These are phyloP conservation scores for Coemansia sp. DNA, from an alignment of 192 early-diverging fungal genomes.

Conservation along the genomic window DNA sequence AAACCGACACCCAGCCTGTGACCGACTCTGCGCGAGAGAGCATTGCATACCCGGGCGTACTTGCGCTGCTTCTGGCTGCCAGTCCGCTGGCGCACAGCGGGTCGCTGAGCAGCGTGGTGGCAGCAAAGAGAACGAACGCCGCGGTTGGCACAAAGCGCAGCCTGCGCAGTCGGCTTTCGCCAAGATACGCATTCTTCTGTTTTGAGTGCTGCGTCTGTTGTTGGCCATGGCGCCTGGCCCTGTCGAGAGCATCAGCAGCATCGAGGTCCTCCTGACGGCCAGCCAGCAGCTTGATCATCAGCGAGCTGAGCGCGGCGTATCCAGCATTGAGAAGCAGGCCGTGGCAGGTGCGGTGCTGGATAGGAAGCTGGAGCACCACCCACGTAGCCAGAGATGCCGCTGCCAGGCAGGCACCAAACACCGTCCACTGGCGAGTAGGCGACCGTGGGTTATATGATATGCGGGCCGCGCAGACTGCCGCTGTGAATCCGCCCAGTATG, in stretches of 20 bases:
- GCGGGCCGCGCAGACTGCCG: slow-evolving; percentile 44
- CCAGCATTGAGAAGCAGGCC: slow-evolving; percentile 28
- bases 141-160: slow-evolving; percentile 25
- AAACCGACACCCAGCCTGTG: slow-evolving; percentile 79
- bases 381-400: slow-evolving; percentile 17
- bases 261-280: slow-evolving; percentile 27
- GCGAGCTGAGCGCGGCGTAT: slow-evolving; percentile 22
- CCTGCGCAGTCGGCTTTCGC: slow-evolving; percentile 17
- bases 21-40: slow-evolving; percentile 74
- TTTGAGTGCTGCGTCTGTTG: not conserved
- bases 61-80: slow-evolving; percentile 39
- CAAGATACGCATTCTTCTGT: not conserved
- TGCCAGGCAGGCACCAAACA: slow-evolving; percentile 5
- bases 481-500: slow-evolving; percentile 53
- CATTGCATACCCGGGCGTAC: slow-evolving; percentile 43
- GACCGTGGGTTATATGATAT: slow-evolving; percentile 19
- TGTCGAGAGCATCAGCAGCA: not conserved
- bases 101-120: slow-evolving; percentile 36
- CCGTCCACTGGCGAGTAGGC: slow-evolving; percentile 9
- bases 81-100: slow-evolving; percentile 57
- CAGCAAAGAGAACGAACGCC: slow-evolving; percentile 11
- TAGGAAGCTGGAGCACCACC: slow-evolving; percentile 9
- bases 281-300: slow-evolving; percentile 36
- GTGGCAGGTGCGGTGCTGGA: slow-evolving; percentile 18
- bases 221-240: not conserved